phyloP scores from a whole-genome alignment of 352 stramenopile species.

The Salisapilia sapeloensis region DNA sequence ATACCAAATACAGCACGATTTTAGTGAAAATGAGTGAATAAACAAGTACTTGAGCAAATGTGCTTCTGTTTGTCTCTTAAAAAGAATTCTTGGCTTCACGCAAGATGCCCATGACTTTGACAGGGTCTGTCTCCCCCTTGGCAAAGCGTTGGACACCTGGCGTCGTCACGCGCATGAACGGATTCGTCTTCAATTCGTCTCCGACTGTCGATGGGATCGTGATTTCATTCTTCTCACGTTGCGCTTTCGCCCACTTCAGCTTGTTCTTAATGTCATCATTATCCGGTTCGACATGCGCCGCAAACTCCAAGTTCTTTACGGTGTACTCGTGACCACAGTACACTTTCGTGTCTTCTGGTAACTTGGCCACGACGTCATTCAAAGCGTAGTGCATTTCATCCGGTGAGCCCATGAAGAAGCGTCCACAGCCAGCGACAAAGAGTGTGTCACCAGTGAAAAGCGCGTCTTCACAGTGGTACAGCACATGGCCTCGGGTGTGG shows the following conservation, averaged over 20 bases:
- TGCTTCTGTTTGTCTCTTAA: no score
- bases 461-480: conserved; percentile 41
- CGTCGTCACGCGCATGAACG: conserved; percentile 58
- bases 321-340: conserved; percentile 92
- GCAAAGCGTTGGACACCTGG: conserved; percentile 34
- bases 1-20: no score
- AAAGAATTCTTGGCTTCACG: conserved; percentile 32
- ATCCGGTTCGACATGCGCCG: conserved; percentile 76
- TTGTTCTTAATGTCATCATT: conserved; percentile 61
- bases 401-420: conserved; percentile 68
- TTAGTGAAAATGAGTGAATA: no score
- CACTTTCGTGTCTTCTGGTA: conserved; percentile 56
- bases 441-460: conserved; percentile 88
- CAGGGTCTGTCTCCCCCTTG: conserved; percentile 11
- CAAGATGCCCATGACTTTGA: conserved; percentile 37
- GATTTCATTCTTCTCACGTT: conserved; percentile 19
- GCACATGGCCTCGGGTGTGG: conserved; percentile 84
- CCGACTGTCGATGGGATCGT: conserved; percentile 82
- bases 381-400: conserved; percentile 77
- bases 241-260: conserved; percentile 24
- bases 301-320: conserved; percentile 78
- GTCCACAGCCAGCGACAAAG: conserved; percentile 81
- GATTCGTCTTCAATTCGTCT: conserved; percentile 57
- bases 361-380: conserved; percentile 51
- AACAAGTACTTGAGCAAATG: no score